phyloP scores from a whole-genome alignment of 1,139 yeast genomes.

The Scheffersomyces cryptocercus region DNA sequence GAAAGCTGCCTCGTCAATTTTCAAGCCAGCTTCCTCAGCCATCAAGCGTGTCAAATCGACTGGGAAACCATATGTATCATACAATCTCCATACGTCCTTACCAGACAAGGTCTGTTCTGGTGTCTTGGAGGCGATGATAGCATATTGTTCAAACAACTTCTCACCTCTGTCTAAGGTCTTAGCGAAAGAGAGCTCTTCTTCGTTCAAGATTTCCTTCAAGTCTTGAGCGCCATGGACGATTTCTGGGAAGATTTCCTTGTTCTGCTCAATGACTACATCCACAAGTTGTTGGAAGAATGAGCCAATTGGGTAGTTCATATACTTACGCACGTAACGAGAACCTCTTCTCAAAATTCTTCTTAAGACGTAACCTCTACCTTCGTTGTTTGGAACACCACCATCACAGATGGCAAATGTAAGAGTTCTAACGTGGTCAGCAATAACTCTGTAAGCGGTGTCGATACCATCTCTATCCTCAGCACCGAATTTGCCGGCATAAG shows the following conservation, averaged over 20 bases:
- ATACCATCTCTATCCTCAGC: conserved; percentile 89
- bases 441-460: conserved; percentile 96
- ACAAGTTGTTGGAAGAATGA: conserved; percentile 88
- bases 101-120: conserved; percentile 82
- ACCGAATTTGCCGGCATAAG: conserved; percentile 91
- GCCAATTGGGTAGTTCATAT: conserved; percentile 94
- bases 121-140: conserved; percentile 74
- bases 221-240: conserved; percentile 67
- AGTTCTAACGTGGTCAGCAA: conserved; percentile 98
- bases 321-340: conserved; percentile 93
- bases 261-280: conserved; percentile 90
- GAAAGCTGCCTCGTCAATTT: conserved; percentile 87
- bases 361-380: conserved; percentile 97
- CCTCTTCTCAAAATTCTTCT: conserved; percentile 98
- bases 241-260: conserved; percentile 89
- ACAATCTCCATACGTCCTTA: conserved; percentile 95
- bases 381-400: conserved; percentile 99
- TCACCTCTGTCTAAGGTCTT: conserved; percentile 98
- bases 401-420: conserved; percentile 94
- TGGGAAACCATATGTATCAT: conserved; percentile 99
- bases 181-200: conserved; percentile 93
- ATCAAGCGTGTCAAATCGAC: conserved; percentile 94
- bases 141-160: conserved; percentile 90
- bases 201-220: conserved; percentile 87
- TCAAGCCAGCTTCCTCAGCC: conserved; percentile 98